Percentiles rank a stretch among this genome's conserved stretches.
Conservation (phyloP, 1,139 yeast genomes). For the Pneumocystis wakefieldiae region DNA sequence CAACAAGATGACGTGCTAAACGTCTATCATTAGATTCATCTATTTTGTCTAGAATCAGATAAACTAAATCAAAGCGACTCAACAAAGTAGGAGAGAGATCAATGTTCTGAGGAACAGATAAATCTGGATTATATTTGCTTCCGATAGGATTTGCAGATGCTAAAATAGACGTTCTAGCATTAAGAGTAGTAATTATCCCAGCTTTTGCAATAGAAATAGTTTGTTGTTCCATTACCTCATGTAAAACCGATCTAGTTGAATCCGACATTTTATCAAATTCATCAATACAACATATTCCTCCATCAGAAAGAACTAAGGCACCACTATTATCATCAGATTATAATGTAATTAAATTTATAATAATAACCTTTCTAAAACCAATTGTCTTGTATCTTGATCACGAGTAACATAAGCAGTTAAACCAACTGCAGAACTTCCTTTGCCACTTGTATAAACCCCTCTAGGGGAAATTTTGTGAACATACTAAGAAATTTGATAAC, state of each 20-base stretch:
- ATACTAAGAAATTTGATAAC: constrained; percentile 30
- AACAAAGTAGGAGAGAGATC: constrained; percentile 92
- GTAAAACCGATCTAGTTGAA: constrained; percentile 82
- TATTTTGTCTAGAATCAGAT: constrained; percentile 79
- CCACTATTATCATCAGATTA: constrained; percentile 34
- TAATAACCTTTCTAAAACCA: constrained; percentile 52
- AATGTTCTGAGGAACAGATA: constrained; percentile 88
- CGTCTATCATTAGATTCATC: constrained; percentile 74
- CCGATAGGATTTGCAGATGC: constrained; percentile 98
- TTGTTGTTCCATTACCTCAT: constrained; percentile 98
- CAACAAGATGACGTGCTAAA: constrained; percentile 78
- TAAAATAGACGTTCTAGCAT: constrained; percentile 87
- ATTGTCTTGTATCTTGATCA: constrained; percentile 82
- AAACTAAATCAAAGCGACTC: constrained; percentile 88
- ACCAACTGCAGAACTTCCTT: constrained; percentile 98
- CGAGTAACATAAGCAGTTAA: constrained; percentile 91
- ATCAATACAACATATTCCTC: constrained; percentile 97
- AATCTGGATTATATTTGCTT: constrained; percentile 79
- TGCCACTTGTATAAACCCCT: constrained; percentile 95
- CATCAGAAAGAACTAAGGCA: constrained; percentile 90
- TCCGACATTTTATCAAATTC: constrained; percentile 97
- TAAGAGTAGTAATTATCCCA: constrained; percentile 88
- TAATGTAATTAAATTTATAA: not conserved
- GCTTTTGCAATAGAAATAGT: constrained; percentile 96
- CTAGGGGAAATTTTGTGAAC: constrained; percentile 96